A percentile compares a stretch with the other conserved stretches of the same genome.
These are phyloP conservation scores for Huntiella bhutanensis DNA, from an alignment of 2,329 filamentous ascomycete species.

Conservation along the genomic window DNA sequence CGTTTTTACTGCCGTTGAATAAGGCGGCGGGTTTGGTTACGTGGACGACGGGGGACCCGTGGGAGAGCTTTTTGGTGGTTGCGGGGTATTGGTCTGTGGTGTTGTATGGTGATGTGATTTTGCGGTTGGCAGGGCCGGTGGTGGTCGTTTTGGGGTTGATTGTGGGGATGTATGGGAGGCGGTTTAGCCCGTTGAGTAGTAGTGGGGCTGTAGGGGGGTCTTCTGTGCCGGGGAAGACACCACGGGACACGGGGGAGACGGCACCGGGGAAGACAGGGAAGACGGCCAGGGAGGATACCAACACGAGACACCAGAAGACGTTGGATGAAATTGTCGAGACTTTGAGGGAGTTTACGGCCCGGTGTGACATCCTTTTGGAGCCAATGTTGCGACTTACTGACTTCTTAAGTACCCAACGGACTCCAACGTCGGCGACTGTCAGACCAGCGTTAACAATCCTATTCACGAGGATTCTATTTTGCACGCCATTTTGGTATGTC, in stretches of 20 bases:
- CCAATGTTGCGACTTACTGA: constrained; percentile 78
- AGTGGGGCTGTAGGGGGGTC: constrained; percentile 44
- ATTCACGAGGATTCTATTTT: constrained; percentile 71
- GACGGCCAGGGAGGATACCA: constrained; percentile 32
- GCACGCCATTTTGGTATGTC: constrained; percentile 73
- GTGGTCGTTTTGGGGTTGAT: constrained; percentile 65
- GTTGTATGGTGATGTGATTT: constrained; percentile 69
- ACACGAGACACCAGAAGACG: constrained; percentile 72
- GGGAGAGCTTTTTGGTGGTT: constrained; percentile 89
- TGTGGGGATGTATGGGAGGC: constrained; percentile 74
- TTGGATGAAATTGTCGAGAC: constrained; percentile 95
- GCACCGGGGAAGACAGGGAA: constrained; percentile 17
- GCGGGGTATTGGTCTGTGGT: constrained; percentile 69
- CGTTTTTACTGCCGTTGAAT: constrained; percentile 79
- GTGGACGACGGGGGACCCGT: constrained; percentile 86
- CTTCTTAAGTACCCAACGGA: constrained; percentile 78
- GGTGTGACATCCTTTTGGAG: constrained; percentile 82
- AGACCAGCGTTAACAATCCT: constrained; percentile 75
- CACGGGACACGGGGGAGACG: neutral
- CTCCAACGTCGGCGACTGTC: constrained; percentile 78
- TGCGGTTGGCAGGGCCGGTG: constrained; percentile 66
- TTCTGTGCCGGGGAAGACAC: too few relatives aligned
- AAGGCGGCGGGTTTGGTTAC: constrained; percentile 68
- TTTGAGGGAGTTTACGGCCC: constrained; percentile 69
- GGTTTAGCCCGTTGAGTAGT: constrained; percentile 78